phyloP scores from a whole-genome alignment of 106 monocot species.

The Agapanthus africanus region DNA sequence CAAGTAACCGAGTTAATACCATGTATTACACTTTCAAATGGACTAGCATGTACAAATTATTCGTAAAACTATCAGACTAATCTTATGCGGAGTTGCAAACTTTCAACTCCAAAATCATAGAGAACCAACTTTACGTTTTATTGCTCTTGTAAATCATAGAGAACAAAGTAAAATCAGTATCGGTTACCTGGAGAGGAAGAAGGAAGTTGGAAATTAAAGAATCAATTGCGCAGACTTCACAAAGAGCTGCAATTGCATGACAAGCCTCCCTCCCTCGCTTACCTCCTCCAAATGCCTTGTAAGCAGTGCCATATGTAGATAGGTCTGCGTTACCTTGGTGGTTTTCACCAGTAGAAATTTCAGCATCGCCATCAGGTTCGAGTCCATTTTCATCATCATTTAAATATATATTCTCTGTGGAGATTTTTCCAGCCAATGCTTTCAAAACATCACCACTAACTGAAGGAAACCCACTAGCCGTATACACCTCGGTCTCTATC shows the following conservation, averaged over 20 bases:
- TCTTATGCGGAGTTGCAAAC: neutral
- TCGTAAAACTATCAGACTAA: neutral
- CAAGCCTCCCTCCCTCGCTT: constrained; percentile 71
- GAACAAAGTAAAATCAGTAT: neutral
- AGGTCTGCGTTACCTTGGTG: constrained; percentile 6
- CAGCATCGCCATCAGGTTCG: constrained; percentile 9
- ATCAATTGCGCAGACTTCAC: constrained; percentile 92
- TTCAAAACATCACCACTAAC: constrained; percentile 83
- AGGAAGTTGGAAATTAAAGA: constrained; percentile 97
- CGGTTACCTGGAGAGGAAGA: constrained; percentile 76
- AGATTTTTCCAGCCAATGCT: constrained; percentile 63
- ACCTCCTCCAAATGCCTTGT: constrained; percentile 69
- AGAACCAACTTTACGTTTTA: neutral
- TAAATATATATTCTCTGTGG: constrained; percentile 30
- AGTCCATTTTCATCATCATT: constrained; percentile 26
- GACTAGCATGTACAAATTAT: neutral
- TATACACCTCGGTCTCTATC: constrained; percentile 58
- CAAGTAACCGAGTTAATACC: too few species aligned
- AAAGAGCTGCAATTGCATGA: constrained; percentile 86
- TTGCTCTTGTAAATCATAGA: neutral
- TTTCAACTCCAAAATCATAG: neutral
- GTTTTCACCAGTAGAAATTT: constrained; percentile 6
- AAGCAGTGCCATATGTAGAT: constrained; percentile 76
- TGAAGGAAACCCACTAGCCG: constrained; percentile 88
- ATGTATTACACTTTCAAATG: neutral